A percentile compares a stretch with the other conserved stretches of the same genome.
Conservation (phyloP, 192 early-diverging fungal species). For the Backusella parvicylindrica region DNA sequence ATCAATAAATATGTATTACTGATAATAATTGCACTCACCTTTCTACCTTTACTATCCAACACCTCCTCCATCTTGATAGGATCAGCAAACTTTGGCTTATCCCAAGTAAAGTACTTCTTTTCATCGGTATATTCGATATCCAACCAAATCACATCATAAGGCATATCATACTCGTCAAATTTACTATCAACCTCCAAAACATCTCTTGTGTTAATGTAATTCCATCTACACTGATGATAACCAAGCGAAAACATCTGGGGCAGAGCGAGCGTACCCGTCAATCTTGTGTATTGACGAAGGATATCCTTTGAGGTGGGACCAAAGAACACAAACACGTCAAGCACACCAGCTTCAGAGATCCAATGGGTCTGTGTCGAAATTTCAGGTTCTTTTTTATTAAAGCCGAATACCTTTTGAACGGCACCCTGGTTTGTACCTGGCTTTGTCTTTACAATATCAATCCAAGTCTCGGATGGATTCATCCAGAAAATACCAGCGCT, state of each 20-base stretch:
- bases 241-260: slow-evolving; percentile 89
- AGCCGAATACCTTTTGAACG: slow-evolving; percentile 22
- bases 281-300: slow-evolving; percentile 63
- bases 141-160: slow-evolving; percentile 98
- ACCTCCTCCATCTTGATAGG: slow-evolving; percentile 80
- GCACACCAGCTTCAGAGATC: slow-evolving; percentile 87
- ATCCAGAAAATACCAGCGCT: slow-evolving; percentile 87
- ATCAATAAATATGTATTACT: background rate
- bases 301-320: slow-evolving; percentile 69
- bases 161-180: slow-evolving; percentile 90
- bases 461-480: slow-evolving; percentile 97
- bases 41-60: slow-evolving; percentile 69
- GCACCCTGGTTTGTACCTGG: slow-evolving; percentile 15
- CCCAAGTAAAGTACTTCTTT: slow-evolving; percentile 99
- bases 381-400: slow-evolving; percentile 22
- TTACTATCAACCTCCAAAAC: slow-evolving; percentile 79
- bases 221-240: slow-evolving; percentile 99
- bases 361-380: slow-evolving; percentile 77
- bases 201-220: slow-evolving; percentile 91
- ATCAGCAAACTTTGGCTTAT: slow-evolving; percentile 84
- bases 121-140: slow-evolving; percentile 99
- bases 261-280: slow-evolving; percentile 80
- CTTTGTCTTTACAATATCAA: slow-evolving; percentile 81
- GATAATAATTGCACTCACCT: slow-evolving; percentile 41
- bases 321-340: slow-evolving; percentile 87